These are phyloP conservation scores for Saccharata proteae DNA, from an alignment of 2,329 filamentous ascomycete species.

Conservation along the genomic window DNA sequence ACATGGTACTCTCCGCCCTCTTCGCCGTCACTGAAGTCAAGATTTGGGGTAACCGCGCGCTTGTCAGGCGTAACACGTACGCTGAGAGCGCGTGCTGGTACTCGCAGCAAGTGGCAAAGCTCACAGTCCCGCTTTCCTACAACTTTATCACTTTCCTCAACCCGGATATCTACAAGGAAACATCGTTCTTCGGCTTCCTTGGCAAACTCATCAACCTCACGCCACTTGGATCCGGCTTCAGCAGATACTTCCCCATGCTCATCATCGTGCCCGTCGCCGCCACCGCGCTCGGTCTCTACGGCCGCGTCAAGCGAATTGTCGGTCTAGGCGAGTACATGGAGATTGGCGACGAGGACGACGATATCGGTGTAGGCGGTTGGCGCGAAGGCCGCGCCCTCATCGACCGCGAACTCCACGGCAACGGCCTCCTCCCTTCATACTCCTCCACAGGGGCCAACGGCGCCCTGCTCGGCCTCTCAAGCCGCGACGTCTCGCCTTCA, in stretches of 20 bases:
- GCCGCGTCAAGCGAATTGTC: conserved; percentile 60
- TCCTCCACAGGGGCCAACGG: conserved; percentile 7
- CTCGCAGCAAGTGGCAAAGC: conserved; percentile 77
- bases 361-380: conserved; percentile 64
- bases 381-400: conserved; percentile 85
- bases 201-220: conserved; percentile 76
- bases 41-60: conserved; percentile 90
- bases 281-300: conserved; percentile 81
- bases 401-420: conserved; percentile 56
- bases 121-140: conserved; percentile 86
- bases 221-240: conserved; percentile 69
- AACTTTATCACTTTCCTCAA: conserved; percentile 92
- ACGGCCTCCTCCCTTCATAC: conserved; percentile 25
- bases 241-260: conserved; percentile 77
- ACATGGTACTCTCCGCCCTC: conserved; percentile 88
- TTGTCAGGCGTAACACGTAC: conserved; percentile 84
- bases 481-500: conserved; percentile 9
- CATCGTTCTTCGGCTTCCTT: conserved; percentile 78
- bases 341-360: conserved; percentile 40
- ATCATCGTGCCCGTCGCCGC: conserved; percentile 76
- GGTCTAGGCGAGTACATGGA: conserved; percentile 73
- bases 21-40: conserved; percentile 84
- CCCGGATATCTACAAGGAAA: conserved; percentile 57
- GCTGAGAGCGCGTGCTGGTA: conserved; percentile 95
- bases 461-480: conserved; percentile 2